Evolutionary conservation across 2,329 filamentous ascomycete species (phyloP).

Genomic region (Epichloe bromicola): DNA sequence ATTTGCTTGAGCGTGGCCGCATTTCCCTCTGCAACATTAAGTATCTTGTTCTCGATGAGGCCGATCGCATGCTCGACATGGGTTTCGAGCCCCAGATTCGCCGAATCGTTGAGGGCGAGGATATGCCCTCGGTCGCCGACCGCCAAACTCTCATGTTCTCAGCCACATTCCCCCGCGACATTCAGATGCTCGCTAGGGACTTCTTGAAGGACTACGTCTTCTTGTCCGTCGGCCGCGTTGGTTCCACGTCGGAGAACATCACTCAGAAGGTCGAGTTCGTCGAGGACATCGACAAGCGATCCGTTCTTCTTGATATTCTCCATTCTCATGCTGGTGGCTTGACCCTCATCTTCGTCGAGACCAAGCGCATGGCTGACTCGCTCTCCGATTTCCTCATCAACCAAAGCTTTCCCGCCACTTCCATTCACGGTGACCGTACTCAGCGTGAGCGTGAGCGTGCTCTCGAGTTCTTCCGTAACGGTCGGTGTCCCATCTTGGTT

Average conservation of each 20-base stretch:
- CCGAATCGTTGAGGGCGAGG: constrained; percentile 94
- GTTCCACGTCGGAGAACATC: constrained; percentile 99
- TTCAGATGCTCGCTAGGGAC: constrained; percentile 96
- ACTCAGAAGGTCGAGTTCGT: constrained; percentile 98
- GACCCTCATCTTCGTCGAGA: constrained; percentile 97
- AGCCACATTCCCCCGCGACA: constrained; percentile 92
- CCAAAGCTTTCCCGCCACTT: constrained; percentile 95
- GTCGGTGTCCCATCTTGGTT: constrained; percentile 88
- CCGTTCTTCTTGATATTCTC: constrained; percentile 90
- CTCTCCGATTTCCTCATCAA: constrained; percentile 97
- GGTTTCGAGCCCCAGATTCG: constrained; percentile 99
- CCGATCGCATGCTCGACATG: constrained; percentile 99
- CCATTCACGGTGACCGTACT: constrained; percentile 95
- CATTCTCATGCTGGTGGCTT: constrained; percentile 84
- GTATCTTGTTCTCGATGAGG: constrained; percentile 96
- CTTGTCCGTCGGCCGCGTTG: constrained; percentile 94
- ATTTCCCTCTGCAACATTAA: constrained; percentile 98
- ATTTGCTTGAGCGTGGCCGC: constrained; percentile 94
- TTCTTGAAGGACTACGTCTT: constrained; percentile 99
- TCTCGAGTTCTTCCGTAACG: constrained; percentile 93
- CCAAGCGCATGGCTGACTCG: constrained; percentile 98
- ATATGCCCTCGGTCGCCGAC: constrained; percentile 74
- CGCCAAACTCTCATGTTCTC: constrained; percentile 99
- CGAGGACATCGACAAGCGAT: constrained; percentile 94
- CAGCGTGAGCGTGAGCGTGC: constrained; percentile 98